These are phyloP conservation scores for Colletotrichum karsti DNA, from an alignment of 2,329 filamentous ascomycete species.

Conservation along the genomic window DNA sequence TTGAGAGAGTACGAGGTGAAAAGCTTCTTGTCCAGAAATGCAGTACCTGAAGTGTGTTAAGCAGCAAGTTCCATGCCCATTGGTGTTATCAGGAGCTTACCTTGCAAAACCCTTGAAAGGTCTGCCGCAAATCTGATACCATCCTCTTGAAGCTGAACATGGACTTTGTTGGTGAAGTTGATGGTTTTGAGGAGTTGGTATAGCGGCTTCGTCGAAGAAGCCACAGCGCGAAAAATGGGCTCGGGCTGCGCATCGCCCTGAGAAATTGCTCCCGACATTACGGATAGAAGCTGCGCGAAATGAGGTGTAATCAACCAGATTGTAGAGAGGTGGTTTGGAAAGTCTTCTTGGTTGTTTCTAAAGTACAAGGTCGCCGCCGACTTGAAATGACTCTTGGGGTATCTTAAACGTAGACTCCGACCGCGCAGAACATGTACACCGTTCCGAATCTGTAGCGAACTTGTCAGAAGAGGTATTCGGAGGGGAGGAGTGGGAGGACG, in stretches of 20 bases:
- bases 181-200: constrained; percentile 70
- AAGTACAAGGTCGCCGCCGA: constrained; percentile 30
- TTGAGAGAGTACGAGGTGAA: constrained; percentile 87
- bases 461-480: constrained; percentile 20
- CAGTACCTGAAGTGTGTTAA: constrained; percentile 39
- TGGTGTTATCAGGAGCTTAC: constrained; percentile 51
- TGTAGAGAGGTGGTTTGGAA: constrained; percentile 5
- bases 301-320: constrained; percentile 11
- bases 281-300: background rate
- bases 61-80: background rate
- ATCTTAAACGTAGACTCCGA: constrained; percentile 95
- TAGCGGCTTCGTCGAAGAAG: constrained; percentile 80
- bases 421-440: constrained; percentile 98
- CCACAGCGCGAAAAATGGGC: constrained; percentile 77
- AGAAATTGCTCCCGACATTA: constrained; percentile 35
- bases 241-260: constrained; percentile 34
- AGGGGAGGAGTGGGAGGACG: constrained; percentile 42
- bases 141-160: constrained; percentile 81
- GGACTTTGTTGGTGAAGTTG: constrained; percentile 65
- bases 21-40: constrained; percentile 86
- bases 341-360: constrained; percentile 31
- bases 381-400: constrained; percentile 44
- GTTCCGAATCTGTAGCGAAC: constrained; percentile 76
- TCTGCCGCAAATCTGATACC: constrained; percentile 90
- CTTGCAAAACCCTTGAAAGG: constrained; percentile 91